Evolutionary conservation across 1,284 basidiomycete genomes (phyloP), one percentile per base, ranked within the genome.

Genomic region (Tilletia horrida): DNA sequence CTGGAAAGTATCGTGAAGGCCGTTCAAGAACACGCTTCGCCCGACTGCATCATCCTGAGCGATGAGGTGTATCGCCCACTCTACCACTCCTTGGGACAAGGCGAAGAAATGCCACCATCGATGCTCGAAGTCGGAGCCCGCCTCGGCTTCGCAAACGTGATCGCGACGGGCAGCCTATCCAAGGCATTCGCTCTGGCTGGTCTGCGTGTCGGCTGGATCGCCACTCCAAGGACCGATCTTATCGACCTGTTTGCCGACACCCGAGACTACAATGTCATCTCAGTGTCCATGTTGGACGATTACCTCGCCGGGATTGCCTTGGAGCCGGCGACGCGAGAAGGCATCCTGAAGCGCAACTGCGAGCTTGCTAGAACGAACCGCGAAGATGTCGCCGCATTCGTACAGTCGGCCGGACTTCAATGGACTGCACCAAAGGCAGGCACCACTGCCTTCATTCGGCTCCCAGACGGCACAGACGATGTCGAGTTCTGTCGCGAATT

Each of bases 191-290:
- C 65, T 43, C 55, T 66, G 18, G 65, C 65, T 13, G 65, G 65
- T 18, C 47, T 66, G 18, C 48, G 65, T 3, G 65, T 66, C 25
- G 65, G 65, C 35, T 66, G 65, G 65, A 66, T 66, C n/a, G 65
- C 65, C 29, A 63, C 65, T 4, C 27, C 23, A 4, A 25, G 65
- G 18, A 27, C 35, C 25, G 65, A 66, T 29, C 23, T 66, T 1
- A 6, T 66, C 23, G 21, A 63, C 21, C 25, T 55, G 23, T 66
- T 66, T 16, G 57, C 47, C 3, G 59, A 35, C 8, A 45, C 35
- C 16, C 27, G 65, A 23, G 61, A 66, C 43, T 66, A 66, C 50
- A 66, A 66, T 31, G 44, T 61, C 59, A 66, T 66, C 18, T 43
- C 35, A 23, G 65, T 66, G 31, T 43, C 35, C 35, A 59, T 61